phyloP scores from a whole-genome alignment of 2,329 filamentous ascomycete genomes.

The Colletotrichum truncatum region DNA sequence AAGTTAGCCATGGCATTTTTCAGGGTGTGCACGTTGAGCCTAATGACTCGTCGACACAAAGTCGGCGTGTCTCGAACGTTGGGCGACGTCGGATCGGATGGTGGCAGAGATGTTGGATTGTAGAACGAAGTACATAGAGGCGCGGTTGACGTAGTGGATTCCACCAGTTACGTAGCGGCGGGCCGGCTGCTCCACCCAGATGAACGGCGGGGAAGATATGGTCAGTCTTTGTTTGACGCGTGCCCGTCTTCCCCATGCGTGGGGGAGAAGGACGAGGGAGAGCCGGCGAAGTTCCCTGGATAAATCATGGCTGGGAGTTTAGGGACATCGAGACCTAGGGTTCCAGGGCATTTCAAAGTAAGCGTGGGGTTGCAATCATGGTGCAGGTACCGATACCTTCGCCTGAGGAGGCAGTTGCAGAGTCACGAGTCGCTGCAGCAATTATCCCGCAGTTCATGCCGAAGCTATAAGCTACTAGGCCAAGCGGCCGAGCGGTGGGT shows the following conservation, averaged over 20 bases:
- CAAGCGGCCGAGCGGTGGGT: background rate
- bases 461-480: background rate
- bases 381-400: background rate
- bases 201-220: conserved; percentile 21
- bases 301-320: background rate
- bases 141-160: conserved; percentile 20
- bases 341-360: background rate
- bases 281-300: background rate
- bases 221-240: background rate
- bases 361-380: background rate
- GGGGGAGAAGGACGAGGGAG: background rate
- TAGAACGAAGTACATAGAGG: background rate
- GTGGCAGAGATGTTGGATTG: background rate
- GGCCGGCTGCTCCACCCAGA: conserved; percentile 10
- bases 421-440: background rate
- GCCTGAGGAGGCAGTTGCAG: background rate
- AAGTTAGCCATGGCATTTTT: background rate
- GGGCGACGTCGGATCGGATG: conserved; percentile 1
- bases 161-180: conserved; percentile 17
- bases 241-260: conserved; percentile 1
- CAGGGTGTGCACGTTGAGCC: background rate
- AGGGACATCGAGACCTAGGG: background rate
- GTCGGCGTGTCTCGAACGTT: conserved; percentile 13
- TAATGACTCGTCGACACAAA: conserved; percentile 21
- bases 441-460: background rate